Conservation (phyloP, 75 land plant genomes). For the Larix kaempferi region DNA sequence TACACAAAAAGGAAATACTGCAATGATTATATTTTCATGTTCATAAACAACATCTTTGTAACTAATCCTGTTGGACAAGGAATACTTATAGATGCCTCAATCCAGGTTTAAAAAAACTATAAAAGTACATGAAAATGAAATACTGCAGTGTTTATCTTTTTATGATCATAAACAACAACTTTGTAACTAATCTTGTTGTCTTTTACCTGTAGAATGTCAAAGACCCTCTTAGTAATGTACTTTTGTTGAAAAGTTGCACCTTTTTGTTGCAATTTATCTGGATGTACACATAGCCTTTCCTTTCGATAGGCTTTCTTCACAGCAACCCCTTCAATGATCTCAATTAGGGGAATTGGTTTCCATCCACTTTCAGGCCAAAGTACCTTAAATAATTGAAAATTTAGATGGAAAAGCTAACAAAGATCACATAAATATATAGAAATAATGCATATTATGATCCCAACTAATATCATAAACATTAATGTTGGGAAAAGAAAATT, state of each 20-base stretch:
- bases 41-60: background rate
- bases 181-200: background rate
- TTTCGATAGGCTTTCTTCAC: conserved; percentile 76
- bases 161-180: background rate
- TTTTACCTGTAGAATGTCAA: conserved; percentile 70
- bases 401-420: background rate
- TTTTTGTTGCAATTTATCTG: conserved; percentile 90
- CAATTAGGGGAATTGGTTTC: conserved; percentile 68
- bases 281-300: conserved; percentile 75
- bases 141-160: background rate
- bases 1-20: background rate
- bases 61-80: background rate
- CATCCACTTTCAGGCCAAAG: conserved; percentile 88
- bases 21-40: background rate
- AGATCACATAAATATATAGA: background rate
- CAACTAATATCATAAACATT: background rate
- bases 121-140: background rate
- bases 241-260: conserved; percentile 67
- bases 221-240: conserved; percentile 83
- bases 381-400: conserved; percentile 29
- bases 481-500: background rate
- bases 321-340: conserved; percentile 59
- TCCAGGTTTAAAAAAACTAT: background rate
- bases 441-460: background rate
- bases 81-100: too few species aligned